These are phyloP conservation scores for Lithohypha guttulata DNA, from an alignment of 2,329 filamentous ascomycete genomes.

Conservation along the genomic window DNA sequence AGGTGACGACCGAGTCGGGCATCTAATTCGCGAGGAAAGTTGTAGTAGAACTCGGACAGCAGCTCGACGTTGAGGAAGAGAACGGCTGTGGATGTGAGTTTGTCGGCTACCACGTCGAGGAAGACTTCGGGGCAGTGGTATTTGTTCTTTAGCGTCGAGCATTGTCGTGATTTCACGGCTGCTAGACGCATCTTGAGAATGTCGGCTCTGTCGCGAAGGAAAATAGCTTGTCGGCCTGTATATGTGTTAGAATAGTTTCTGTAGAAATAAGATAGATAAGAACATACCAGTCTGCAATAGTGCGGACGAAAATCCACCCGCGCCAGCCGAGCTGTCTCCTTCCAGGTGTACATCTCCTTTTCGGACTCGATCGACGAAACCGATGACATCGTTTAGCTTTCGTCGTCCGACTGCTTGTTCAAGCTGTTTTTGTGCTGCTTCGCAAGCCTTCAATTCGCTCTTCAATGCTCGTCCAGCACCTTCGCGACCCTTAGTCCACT, in stretches of 20 bases:
- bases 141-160: slow-evolving; percentile 72
- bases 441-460: slow-evolving; percentile 74
- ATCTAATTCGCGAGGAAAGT: slow-evolving; percentile 89
- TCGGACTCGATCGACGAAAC: slow-evolving; percentile 80
- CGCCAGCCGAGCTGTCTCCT: slow-evolving; percentile 70
- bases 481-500: slow-evolving; percentile 78
- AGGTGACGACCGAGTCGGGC: slow-evolving; percentile 72
- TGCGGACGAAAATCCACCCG: slow-evolving; percentile 84
- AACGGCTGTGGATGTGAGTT: slow-evolving; percentile 87
- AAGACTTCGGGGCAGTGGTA: slow-evolving; percentile 96
- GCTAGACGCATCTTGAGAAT: slow-evolving; percentile 82
- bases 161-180: slow-evolving; percentile 85
- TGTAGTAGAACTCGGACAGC: slow-evolving; percentile 93
- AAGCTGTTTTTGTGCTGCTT: slow-evolving; percentile 62
- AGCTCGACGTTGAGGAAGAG: slow-evolving; percentile 96
- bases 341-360: slow-evolving; percentile 78
- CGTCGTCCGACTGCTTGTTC: slow-evolving; percentile 69
- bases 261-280: slow-evolving; percentile 7
- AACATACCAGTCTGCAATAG: slow-evolving; percentile 67
- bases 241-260: slow-evolving; percentile 13
- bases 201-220: slow-evolving; percentile 82
- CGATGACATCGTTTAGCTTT: slow-evolving; percentile 80
- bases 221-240: slow-evolving; percentile 78
- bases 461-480: slow-evolving; percentile 74
- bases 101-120: slow-evolving; percentile 91